A percentile compares a stretch with the other conserved stretches of the same genome.
These are phyloP conservation scores for Fusarium solani-melongenae DNA, from an alignment of 2,329 filamentous ascomycete species.

Conservation along the genomic window DNA sequence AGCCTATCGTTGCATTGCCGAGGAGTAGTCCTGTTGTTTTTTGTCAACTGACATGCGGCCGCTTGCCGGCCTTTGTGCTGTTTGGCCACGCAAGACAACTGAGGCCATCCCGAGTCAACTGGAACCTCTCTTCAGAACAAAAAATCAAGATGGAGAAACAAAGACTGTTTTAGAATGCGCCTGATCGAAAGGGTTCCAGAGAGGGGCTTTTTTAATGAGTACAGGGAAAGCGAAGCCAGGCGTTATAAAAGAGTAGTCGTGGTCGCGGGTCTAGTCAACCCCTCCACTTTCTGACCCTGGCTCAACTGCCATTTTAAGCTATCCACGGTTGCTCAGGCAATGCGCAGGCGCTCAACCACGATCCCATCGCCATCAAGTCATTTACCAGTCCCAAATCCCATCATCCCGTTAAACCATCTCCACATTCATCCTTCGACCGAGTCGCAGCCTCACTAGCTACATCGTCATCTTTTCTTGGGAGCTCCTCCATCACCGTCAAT, in stretches of 20 bases:
- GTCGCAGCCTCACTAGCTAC: conserved; percentile 30
- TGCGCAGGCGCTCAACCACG: conserved; percentile 26
- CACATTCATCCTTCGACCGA: conserved; percentile 30
- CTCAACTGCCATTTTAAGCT: conserved; percentile 10
- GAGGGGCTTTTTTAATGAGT: background rate
- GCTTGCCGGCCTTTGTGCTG: background rate
- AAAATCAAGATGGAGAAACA: background rate
- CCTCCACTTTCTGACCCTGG: conserved; percentile 29
- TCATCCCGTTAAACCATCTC: conserved; percentile 21
- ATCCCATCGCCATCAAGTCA: conserved; percentile 23
- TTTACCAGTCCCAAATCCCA: background rate
- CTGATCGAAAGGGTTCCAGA: background rate
- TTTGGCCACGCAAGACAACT: conserved; percentile 9
- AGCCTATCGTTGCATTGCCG: background rate
- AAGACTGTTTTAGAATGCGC: background rate
- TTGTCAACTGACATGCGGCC: background rate
- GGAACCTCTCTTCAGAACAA: background rate
- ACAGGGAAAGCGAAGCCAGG: background rate
- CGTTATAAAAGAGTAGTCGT: background rate
- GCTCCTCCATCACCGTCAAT: conserved; percentile 11
- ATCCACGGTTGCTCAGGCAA: conserved; percentile 42
- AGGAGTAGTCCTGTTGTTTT: background rate
- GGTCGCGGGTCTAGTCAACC: background rate
- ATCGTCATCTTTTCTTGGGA: conserved; percentile 27
- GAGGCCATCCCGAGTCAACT: conserved; percentile 10